Percentiles rank a stretch among this genome's conserved stretches.
These are phyloP conservation scores for Metschnikowia vanudenii DNA, from an alignment of 805 yeast species.

Conservation along the genomic window DNA sequence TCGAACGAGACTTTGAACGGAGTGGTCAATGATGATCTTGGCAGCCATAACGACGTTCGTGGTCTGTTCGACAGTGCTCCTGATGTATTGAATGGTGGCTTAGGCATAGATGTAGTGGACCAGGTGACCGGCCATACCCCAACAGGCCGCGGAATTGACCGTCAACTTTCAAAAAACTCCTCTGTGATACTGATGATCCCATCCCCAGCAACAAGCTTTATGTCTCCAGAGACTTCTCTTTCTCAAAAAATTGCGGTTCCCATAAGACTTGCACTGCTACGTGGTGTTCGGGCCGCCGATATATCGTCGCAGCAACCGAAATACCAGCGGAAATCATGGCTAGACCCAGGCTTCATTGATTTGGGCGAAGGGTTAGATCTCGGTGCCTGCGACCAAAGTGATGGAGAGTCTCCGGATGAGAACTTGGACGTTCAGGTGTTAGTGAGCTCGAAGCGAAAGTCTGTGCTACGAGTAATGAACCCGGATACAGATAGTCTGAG, in stretches of 20 bases:
- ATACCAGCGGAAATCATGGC: slow-evolving; percentile 15
- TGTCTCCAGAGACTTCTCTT: neutral
- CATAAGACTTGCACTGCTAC: slow-evolving; percentile 21
- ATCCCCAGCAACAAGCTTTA: neutral
- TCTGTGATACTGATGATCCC: slow-evolving; percentile 3
- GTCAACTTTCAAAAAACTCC: no score
- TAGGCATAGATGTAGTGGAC: neutral
- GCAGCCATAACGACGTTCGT: no score
- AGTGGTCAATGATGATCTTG: no score
- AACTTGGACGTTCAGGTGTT: slow-evolving; percentile 68
- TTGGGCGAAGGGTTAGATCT: slow-evolving; percentile 7
- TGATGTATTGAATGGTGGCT: slow-evolving; percentile 2
- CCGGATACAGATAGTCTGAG: slow-evolving; percentile 44
- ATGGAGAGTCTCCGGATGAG: slow-evolving; percentile 43
- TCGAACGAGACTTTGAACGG: slow-evolving; percentile 28
- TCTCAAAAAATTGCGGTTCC: slow-evolving; percentile 6
- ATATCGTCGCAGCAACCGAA: slow-evolving; percentile 25
- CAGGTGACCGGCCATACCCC: neutral
- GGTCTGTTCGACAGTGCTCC: no score
- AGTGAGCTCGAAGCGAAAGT: slow-evolving; percentile 63
- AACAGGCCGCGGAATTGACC: no score
- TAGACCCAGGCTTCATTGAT: slow-evolving; percentile 16
- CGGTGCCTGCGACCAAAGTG: slow-evolving; percentile 15
- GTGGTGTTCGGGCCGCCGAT: slow-evolving; percentile 24
- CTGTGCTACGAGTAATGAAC: slow-evolving; percentile 58